Conservation (phyloP, 202 grass and related monocot genomes). For the Zoysia matrella region DNA sequence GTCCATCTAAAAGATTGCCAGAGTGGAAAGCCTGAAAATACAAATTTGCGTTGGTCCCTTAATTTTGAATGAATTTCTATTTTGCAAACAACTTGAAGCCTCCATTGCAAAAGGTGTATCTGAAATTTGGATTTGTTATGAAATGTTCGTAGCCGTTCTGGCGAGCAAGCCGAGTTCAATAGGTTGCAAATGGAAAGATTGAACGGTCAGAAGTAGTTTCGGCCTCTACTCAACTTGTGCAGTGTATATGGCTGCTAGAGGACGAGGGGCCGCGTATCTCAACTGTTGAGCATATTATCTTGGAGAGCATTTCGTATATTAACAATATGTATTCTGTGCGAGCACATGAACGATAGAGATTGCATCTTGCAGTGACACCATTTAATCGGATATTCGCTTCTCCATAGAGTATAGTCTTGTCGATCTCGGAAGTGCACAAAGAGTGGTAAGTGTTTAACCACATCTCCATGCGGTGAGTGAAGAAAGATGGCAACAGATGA, state of each 20-base stretch:
- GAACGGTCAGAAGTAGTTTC: slow-evolving; percentile 20
- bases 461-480: slow-evolving; percentile 17
- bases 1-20: background rate
- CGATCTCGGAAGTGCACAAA: slow-evolving; percentile 25
- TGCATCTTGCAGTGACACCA: background rate
- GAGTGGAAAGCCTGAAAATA: background rate
- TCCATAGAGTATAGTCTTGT: slow-evolving; percentile 9
- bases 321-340: slow-evolving; percentile 29
- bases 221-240: slow-evolving; percentile 36
- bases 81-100: background rate
- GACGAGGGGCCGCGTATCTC: slow-evolving; percentile 31
- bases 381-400: slow-evolving; percentile 27
- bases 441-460: slow-evolving; percentile 35
- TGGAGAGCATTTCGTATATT: slow-evolving; percentile 48
- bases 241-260: slow-evolving; percentile 32
- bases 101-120: background rate
- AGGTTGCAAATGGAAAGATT: slow-evolving; percentile 27
- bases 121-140: background rate
- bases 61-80: background rate
- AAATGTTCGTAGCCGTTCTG: slow-evolving; percentile 1
- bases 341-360: slow-evolving; percentile 10
- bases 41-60: background rate
- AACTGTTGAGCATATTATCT: slow-evolving; percentile 40
- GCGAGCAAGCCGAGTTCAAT: slow-evolving; percentile 27
- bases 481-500: slow-evolving; percentile 10